Percentiles rank a stretch among this genome's conserved stretches.
These are phyloP conservation scores for Quercus rubra DNA, from an alignment of 306 rosid genomes.

Conservation along the genomic window DNA sequence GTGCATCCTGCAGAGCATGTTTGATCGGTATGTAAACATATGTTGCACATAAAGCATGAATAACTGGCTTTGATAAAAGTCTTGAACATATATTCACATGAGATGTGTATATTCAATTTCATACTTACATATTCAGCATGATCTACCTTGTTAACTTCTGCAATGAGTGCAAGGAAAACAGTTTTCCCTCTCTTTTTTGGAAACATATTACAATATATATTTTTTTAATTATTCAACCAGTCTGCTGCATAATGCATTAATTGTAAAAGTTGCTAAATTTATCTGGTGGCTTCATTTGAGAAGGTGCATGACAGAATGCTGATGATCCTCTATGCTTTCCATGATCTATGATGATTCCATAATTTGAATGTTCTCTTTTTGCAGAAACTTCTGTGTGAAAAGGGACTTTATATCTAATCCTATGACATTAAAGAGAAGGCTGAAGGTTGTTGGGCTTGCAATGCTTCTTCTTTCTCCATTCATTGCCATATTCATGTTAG, in stretches of 20 bases:
- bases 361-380: conserved; percentile 19
- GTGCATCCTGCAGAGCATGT: conserved; percentile 97
- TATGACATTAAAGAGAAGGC: conserved; percentile 70
- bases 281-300: background rate
- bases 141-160: background rate
- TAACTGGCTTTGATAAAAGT: background rate
- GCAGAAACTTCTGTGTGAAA: conserved; percentile 75
- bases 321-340: conserved; percentile 1
- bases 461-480: conserved; percentile 97
- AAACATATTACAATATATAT: background rate
- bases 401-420: conserved; percentile 81
- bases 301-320: conserved; percentile 6
- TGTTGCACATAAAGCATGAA: conserved; percentile 15
- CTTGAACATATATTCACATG: conserved; percentile 3
- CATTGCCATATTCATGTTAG: conserved; percentile 95
- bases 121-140: background rate
- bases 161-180: background rate
- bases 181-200: background rate
- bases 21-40: conserved; percentile 71
- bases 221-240: background rate
- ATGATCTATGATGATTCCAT: conserved; percentile 17
- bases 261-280: background rate
- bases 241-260: background rate
- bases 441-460: conserved; percentile 73
- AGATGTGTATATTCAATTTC: background rate